Evolutionary conservation across 2,329 filamentous ascomycete species (phyloP), one percentile per base, ranked within the genome.

Genomic region (Fusarium sp.): DNA sequence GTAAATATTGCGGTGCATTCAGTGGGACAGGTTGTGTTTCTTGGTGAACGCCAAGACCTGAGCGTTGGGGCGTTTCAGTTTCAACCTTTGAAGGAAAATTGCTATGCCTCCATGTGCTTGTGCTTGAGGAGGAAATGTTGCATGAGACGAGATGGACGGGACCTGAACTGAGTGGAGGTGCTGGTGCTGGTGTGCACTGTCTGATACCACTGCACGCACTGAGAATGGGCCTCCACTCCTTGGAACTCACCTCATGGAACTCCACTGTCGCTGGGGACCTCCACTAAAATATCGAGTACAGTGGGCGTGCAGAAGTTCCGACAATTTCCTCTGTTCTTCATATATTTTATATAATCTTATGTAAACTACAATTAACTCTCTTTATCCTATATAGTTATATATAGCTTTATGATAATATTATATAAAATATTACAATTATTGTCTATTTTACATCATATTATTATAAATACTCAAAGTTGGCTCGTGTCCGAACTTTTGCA

Each of bases 201-300:
- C 57, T 56, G 42, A 34, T 48, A 55, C 34, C 23, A 40, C 56
- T 62, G 42, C 56, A 47, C 42, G 20, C 48, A 56, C 58, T 62
- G 42, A 48, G 42, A 53, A 56, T 44, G 30, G 30, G 48, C 58
- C 36, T 62, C 58, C 58, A 62, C 56, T 32, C 7, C 20, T 26
- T 38, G n/a, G 23, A 38, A 20, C 32, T 39, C 32, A 49, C 17
- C 12, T n/a, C 30, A 34, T 40, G 26, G 20, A 49, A 39, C 43
- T 34, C 52, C 52, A 57, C 52, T 36, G 26, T 34, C 23, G 17
- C 50, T 34, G 26, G 14, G 34, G 20, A 36, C 56, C 56, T 62
- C 57, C 58, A 62, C 58, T 62, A 62, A 56, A 55, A 38, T 45
- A 17, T 38, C 34, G 36, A 49, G 44, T 47, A n/a, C n/a, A n/a